A percentile compares a stretch with the other conserved stretches of the same genome.
Evolutionary conservation across 2,329 filamentous ascomycete genomes (phyloP).

Genomic region (Bipolaris sorokiniana): DNA sequence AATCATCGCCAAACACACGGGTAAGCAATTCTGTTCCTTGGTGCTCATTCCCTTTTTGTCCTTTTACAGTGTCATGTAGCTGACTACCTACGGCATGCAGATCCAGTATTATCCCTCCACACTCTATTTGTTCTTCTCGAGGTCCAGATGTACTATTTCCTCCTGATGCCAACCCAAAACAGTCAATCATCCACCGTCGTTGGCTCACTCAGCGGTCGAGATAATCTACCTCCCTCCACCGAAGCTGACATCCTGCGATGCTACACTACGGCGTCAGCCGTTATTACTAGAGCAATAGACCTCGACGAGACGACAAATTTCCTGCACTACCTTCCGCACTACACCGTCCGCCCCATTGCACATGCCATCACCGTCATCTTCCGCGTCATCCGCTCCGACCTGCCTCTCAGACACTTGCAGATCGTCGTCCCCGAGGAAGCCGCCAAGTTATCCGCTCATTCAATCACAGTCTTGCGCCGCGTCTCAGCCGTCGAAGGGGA

Average conservation of each 20-base stretch:
- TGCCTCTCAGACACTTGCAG: neutral
- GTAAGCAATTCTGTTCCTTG: neutral
- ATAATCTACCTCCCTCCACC: neutral
- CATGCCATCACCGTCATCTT: neutral
- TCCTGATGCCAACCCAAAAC: neutral
- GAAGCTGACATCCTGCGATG: neutral
- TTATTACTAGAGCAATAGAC: neutral
- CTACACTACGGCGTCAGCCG: neutral
- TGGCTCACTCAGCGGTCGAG: neutral
- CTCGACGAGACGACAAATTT: neutral
- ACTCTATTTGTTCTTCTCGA: neutral
- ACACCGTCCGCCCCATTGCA: neutral
- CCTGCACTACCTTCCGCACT: neutral
- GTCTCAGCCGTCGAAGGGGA: neutral
- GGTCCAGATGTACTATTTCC: neutral
- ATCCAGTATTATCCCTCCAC: neutral
- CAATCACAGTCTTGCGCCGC: neutral
- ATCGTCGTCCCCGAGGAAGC: slow-evolving; percentile 1
- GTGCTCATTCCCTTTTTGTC: neutral
- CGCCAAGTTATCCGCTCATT: neutral
- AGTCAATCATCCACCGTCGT: neutral
- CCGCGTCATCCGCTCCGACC: neutral
- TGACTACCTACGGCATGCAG: neutral
- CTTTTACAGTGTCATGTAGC: neutral
- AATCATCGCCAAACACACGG: neutral